phyloP scores from a whole-genome alignment of 352 stramenopile species.

The Globisporangium spinosum region DNA sequence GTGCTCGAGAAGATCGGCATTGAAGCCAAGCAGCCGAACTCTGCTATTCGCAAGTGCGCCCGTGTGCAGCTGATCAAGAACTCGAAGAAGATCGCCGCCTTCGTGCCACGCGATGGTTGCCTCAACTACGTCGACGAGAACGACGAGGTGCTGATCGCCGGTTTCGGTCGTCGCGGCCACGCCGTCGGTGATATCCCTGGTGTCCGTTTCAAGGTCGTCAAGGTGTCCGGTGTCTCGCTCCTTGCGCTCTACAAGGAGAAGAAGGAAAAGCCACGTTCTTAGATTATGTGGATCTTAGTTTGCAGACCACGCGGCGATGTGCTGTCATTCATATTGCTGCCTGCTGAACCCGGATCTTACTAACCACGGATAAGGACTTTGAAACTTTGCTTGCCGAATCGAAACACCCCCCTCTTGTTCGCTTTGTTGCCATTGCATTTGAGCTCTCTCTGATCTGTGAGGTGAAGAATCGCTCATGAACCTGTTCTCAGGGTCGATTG shows the following conservation, averaged over 20 bases:
- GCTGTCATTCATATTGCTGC: neutral
- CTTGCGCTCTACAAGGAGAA: slow-evolving; percentile 99
- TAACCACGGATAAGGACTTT: slow-evolving; percentile 23
- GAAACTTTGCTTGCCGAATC: slow-evolving; percentile 23
- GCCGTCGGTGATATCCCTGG: slow-evolving; percentile 99
- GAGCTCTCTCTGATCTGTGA: no score
- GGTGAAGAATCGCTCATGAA: no score
- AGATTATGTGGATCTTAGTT: slow-evolving; percentile 47
- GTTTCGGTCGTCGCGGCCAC: slow-evolving; percentile 99
- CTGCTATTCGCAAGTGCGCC: slow-evolving; percentile 99
- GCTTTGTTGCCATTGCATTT: neutral
- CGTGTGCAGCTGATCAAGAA: slow-evolving; percentile 99
- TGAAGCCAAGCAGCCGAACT: slow-evolving; percentile 99
- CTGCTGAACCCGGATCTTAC: slow-evolving; percentile 12
- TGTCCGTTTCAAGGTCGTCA: slow-evolving; percentile 99
- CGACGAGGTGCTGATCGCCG: slow-evolving; percentile 99
- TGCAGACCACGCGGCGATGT: neutral
- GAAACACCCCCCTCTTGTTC: neutral
- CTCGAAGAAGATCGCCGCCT: slow-evolving; percentile 99
- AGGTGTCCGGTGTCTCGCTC: slow-evolving; percentile 98
- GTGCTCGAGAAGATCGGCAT: slow-evolving; percentile 99
- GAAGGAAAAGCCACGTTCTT: slow-evolving; percentile 99
- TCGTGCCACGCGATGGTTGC: slow-evolving; percentile 99
- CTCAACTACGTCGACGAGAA: slow-evolving; percentile 99
- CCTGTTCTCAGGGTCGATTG: neutral